Conservation (phyloP, 768 basidiomycete species). For the Psilocybe cyanescens region DNA sequence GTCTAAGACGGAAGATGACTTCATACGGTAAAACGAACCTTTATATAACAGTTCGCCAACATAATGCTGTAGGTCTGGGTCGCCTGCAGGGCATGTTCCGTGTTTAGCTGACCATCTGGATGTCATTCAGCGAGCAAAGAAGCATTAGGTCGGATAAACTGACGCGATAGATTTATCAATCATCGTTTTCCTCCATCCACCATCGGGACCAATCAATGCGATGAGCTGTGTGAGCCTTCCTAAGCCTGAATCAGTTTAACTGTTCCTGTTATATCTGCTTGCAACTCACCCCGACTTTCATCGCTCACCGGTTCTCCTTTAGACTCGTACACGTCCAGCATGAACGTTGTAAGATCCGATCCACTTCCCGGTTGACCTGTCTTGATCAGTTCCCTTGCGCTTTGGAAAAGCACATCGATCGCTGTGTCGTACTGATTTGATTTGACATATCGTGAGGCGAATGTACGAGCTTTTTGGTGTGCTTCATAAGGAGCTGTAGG, state of each 20-base stretch:
- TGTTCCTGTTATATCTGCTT: neutral
- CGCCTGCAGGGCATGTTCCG: slow-evolving; percentile 83
- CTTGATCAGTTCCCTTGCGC: slow-evolving; percentile 87
- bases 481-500: slow-evolving; percentile 85
- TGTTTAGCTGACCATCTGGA: slow-evolving; percentile 85
- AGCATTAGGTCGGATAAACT: slow-evolving; percentile 30
- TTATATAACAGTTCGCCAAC: slow-evolving; percentile 87
- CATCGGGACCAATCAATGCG: slow-evolving; percentile 77
- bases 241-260: slow-evolving; percentile 33
- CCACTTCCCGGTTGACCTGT: slow-evolving; percentile 88
- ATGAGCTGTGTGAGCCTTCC: slow-evolving; percentile 91
- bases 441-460: slow-evolving; percentile 86
- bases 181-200: slow-evolving; percentile 89
- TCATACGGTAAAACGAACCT: slow-evolving; percentile 46
- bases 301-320: slow-evolving; percentile 75
- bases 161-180: slow-evolving; percentile 86
- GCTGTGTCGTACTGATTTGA: slow-evolving; percentile 83
- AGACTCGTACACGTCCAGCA: slow-evolving; percentile 84
- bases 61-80: slow-evolving; percentile 87
- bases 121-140: slow-evolving; percentile 20
- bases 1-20: neutral
- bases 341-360: slow-evolving; percentile 77
- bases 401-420: slow-evolving; percentile 92
- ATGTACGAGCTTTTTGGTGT: slow-evolving; percentile 96
- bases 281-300: slow-evolving; percentile 76